phyloP scores from a whole-genome alignment of 192 early-diverging fungal genomes.

The Linnemannia elongata region DNA sequence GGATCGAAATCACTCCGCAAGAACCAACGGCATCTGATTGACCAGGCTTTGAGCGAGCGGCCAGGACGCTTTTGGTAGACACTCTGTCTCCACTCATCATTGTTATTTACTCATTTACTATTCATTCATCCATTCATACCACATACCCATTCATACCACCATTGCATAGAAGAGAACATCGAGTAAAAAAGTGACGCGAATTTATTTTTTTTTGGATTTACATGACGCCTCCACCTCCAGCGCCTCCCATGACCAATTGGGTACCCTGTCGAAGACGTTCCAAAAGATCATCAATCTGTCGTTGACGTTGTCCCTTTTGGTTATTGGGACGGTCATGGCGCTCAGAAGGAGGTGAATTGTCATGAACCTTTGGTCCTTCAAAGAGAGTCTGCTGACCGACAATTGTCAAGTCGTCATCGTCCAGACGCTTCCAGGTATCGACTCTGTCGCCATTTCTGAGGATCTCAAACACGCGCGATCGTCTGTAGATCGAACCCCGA shows the following conservation, averaged over 20 bases:
- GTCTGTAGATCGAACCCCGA: slow-evolving; percentile 47
- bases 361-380: neutral
- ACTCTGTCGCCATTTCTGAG: slow-evolving; percentile 43
- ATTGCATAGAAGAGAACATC: neutral
- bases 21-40: slow-evolving; percentile 39
- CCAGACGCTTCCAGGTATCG: slow-evolving; percentile 61
- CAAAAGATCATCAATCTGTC: slow-evolving; percentile 16
- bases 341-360: neutral
- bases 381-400: slow-evolving; percentile 57
- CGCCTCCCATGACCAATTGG: slow-evolving; percentile 24
- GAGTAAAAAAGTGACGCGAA: neutral
- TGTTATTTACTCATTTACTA: neutral
- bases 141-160: neutral
- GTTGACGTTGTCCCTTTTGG: neutral
- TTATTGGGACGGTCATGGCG: neutral
- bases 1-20: slow-evolving; percentile 31
- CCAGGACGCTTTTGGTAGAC: slow-evolving; percentile 12
- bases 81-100: neutral
- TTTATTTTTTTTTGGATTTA: neutral
- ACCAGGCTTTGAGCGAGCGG: slow-evolving; percentile 30
- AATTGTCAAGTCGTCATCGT: slow-evolving; percentile 54
- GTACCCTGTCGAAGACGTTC: slow-evolving; percentile 27
- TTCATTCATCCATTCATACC: slow-evolving; percentile 2
- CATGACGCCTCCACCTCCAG: neutral
- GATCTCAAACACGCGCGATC: slow-evolving; percentile 59